Base-by-base conservation (phyloP, 1,284 basidiomycete genomes). In the Pseudozyma hubeiensis region DNA sequence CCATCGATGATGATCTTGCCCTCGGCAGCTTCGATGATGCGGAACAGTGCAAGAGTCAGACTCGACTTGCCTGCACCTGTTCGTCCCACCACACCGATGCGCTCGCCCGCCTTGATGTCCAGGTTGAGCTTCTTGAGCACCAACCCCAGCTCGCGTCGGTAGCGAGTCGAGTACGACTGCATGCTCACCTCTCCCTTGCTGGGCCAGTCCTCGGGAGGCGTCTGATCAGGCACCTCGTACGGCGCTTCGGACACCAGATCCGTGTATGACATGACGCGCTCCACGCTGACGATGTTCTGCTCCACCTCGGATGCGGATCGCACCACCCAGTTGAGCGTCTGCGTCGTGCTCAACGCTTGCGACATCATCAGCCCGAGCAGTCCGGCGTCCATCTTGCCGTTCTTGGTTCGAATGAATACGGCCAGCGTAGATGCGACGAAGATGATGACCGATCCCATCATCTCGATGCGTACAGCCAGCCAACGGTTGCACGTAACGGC, bases 61-160 rank as follows among this genome's bases (percentile, higher is more conserved):
- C 91, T 92, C 31, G 90, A 92, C 86, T 97, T 97, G 66, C 94
- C 94, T n/a, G 93, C 92, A 1, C 95, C 94, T 0, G 95, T 97
- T 64, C 94, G 87, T 2, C 94, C 94, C 3, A 80, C 77, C 8
- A 82, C 81, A 10, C 78, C 80, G 51, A 97, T 89, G 75, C 93
- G 93, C 82, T 95, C 92, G 50, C 88, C 89, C 0, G 92, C 88
- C 81, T 90, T 79, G 64, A 87, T 85, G 60, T 77, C 88, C 62
- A 97, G 80, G 19, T 88, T 88, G 54, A 97, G 88, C 55, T 91
- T 87, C 71, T 89, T 91, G 54, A 97, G 86, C 34, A 92, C 91
- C 5, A 92, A 86, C 61, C 92, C 91, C 5, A 97, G 86, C 53
- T 91, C 92, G 0, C 90, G 88, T 34, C 93, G 90, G 85, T 98